These are phyloP conservation scores for Capsicum baccatum DNA, from an alignment of 257 asterid species.

Conservation along the genomic window DNA sequence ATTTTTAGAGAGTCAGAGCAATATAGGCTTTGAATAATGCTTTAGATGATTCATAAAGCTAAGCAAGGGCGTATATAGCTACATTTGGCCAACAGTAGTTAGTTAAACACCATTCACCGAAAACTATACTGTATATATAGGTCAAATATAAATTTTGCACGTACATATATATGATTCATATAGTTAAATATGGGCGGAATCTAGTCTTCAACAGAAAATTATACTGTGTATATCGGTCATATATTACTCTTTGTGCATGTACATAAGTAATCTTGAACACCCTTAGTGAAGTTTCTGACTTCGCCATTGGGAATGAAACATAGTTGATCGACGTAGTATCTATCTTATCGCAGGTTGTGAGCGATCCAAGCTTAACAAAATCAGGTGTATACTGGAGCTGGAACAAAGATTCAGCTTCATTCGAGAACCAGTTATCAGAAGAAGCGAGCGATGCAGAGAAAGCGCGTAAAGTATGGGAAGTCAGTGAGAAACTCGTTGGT, in stretches of 20 bases:
- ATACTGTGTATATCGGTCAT: not conserved
- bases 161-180: not conserved
- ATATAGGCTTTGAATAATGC: too few species aligned
- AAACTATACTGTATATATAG: not conserved
- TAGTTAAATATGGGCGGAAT: not conserved
- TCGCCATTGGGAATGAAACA: too few species aligned
- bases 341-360: conserved; percentile 63
- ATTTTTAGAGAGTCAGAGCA: too few species aligned
- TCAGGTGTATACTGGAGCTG: conserved; percentile 99
- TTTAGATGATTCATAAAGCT: not conserved
- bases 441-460: conserved; percentile 86
- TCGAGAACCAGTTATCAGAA: conserved; percentile 81
- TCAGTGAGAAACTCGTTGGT: conserved; percentile 89
- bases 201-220: not conserved
- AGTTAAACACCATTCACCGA: not conserved
- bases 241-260: not conserved
- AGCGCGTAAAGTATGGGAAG: conserved; percentile 88
- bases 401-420: conserved; percentile 90
- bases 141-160: not conserved
- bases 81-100: too few species aligned
- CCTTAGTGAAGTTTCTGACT: too few species aligned
- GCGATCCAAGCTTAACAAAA: conserved; percentile 91
- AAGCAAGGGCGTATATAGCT: not conserved
- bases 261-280: not conserved
- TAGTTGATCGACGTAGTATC: too few species aligned